Evolutionary conservation across 2,329 filamentous ascomycete genomes (phyloP), one percentile per base, ranked within the genome.

Genomic region (Pleoardoris graminearum): DNA sequence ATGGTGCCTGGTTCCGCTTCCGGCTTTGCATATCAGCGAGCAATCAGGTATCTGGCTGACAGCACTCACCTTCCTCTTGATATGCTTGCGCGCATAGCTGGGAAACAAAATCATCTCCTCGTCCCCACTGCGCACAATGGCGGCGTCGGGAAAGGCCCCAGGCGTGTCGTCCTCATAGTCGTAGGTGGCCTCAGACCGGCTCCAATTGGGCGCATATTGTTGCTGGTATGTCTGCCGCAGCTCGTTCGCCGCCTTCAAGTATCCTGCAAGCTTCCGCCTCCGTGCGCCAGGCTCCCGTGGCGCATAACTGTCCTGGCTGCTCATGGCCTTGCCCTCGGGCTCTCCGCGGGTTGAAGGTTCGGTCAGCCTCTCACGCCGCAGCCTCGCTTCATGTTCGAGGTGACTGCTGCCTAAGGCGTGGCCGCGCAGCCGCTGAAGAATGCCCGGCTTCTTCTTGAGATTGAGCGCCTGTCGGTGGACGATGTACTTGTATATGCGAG

Each of bases 71-170:
- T 72, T 76, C 57, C 60, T 67, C 60, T 77, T 87, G 29, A 83
- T 73, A 70, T 95, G 88, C 55, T 81, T 81, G 67, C 92, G 86
- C 7, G 90, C 91, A 70, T 99, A 99, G 48, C 91, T 97, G 0
- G 94, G 94, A 62, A 99, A 99, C 21, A 99, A 72, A 8, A 99
- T 85, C 86, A 99, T 90, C 76, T 97, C 90, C 71, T 97, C 91
- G 54, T 91, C 84, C 11, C 90, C 92, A 55, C 85, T 86, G 10
- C 85, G 83, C 14, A 88, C 84, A 54, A 96, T 89, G n/a, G 88
- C 84, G 16, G 90, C 88, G 61, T 96, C 88, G 0, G 91, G 90
- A 66, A 96, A 97, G 1, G 87, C 85, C 0, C 88, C 89, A 0
- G 90, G 87, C 25, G 90, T 88, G 22, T 77, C 71, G 35, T 73